Percentiles rank a stretch among this genome's conserved stretches.
Evolutionary conservation across 352 stramenopile genomes (phyloP).

Genomic region (Globisporangium canariense): DNA sequence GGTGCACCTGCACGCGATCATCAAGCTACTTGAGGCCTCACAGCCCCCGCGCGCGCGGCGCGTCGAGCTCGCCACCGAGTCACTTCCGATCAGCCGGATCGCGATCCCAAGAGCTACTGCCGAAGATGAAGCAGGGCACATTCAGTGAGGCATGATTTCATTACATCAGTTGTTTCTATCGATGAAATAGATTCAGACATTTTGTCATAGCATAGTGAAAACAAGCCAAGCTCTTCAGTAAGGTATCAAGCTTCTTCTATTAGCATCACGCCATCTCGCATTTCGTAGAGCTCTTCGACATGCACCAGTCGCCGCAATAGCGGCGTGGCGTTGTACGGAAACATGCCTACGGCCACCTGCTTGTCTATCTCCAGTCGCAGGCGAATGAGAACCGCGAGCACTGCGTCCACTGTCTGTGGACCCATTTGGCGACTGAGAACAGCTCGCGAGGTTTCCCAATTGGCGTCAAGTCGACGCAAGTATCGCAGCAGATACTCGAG

Average conservation of each 20-base stretch:
- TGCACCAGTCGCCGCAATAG: slow-evolving; percentile 44
- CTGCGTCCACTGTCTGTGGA: slow-evolving; percentile 23
- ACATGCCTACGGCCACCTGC: slow-evolving; percentile 35
- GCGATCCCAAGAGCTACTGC: slow-evolving; percentile 6
- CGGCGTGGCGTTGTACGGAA: slow-evolving; percentile 48
- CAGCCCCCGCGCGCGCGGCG: slow-evolving; percentile 14
- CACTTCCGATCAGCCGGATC: slow-evolving; percentile 54
- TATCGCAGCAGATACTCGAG: slow-evolving; percentile 62
- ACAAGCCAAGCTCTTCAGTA: neutral
- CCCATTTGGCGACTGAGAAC: slow-evolving; percentile 18
- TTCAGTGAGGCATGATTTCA: neutral
- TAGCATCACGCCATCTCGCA: slow-evolving; percentile 24
- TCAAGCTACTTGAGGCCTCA: slow-evolving; percentile 33
- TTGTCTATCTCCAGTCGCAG: slow-evolving; percentile 59
- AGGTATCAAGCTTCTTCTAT: neutral
- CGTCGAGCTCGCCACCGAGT: slow-evolving; percentile 17
- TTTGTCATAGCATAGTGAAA: neutral
- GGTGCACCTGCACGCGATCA: slow-evolving; percentile 51
- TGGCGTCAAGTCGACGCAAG: slow-evolving; percentile 28
- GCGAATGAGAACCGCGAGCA: slow-evolving; percentile 59
- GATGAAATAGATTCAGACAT: too few species aligned
- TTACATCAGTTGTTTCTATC: too few species aligned
- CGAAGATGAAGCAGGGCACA: neutral
- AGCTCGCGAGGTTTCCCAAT: slow-evolving; percentile 28
- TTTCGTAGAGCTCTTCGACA: slow-evolving; percentile 57